Evolutionary conservation across 768 basidiomycete genomes (phyloP).

Genomic region (Tylopilus balloui): DNA sequence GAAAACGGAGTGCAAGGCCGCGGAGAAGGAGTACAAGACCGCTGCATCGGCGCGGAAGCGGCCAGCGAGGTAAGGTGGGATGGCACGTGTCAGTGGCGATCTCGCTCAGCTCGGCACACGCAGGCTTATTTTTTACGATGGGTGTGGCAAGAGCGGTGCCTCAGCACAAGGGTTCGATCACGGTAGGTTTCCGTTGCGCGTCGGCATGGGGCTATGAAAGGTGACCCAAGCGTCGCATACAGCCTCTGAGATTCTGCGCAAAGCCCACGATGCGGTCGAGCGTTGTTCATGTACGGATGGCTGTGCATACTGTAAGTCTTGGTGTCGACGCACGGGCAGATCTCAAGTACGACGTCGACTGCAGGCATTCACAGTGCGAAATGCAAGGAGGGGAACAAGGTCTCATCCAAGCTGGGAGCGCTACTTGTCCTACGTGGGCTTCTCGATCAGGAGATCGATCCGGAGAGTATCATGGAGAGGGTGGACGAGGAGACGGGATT

Average conservation of each 20-base stretch:
- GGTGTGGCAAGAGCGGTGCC: conserved; percentile 63
- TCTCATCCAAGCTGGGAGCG: conserved; percentile 75
- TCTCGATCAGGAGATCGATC: conserved; percentile 43
- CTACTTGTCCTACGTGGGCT: conserved; percentile 58
- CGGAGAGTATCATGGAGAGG: conserved; percentile 35
- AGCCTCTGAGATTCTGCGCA: conserved; percentile 55
- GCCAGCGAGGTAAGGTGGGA: conserved; percentile 41
- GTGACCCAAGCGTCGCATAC: conserved; percentile 6
- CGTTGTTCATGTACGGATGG: conserved; percentile 65
- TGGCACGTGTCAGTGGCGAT: too few species aligned
- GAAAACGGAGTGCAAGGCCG: conserved; percentile 77
- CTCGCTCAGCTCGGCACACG: not conserved
- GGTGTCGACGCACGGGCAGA: not conserved
- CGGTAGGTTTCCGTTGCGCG: conserved; percentile 37
- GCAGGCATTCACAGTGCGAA: conserved; percentile 61
- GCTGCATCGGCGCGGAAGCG: conserved; percentile 54
- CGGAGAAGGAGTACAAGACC: conserved; percentile 66
- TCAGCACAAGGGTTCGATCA: conserved; percentile 81
- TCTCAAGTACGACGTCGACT: not conserved
- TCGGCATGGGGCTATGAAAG: not conserved
- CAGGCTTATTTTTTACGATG: conserved; percentile 81
- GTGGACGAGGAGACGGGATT: conserved; percentile 27
- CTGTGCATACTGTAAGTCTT: conserved; percentile 58
- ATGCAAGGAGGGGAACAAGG: conserved; percentile 70
- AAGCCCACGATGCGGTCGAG: conserved; percentile 55